Conservation (phyloP, 2,329 filamentous ascomycete species). For the Chrysosporium keratinophilum region DNA sequence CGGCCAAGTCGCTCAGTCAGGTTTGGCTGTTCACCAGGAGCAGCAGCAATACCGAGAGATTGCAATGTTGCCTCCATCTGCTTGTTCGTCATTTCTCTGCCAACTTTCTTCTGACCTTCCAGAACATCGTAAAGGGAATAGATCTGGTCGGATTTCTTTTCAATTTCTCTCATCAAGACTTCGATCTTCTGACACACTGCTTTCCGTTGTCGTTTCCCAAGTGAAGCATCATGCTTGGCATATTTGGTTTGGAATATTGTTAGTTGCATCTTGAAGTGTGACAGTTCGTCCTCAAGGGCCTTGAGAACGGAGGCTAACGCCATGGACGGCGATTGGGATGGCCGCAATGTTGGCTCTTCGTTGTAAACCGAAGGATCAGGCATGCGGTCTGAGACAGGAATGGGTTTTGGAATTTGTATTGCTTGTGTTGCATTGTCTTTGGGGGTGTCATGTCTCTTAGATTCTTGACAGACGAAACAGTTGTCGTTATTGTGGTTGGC, state of each 20-base stretch:
- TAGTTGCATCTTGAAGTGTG: slow-evolving; percentile 63
- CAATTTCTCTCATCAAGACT: slow-evolving; percentile 51
- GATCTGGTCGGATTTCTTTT: slow-evolving; percentile 66
- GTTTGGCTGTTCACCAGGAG: slow-evolving; percentile 1
- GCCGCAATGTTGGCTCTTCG: slow-evolving; percentile 50
- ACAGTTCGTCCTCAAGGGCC: slow-evolving; percentile 66
- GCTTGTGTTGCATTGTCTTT: slow-evolving; percentile 17
- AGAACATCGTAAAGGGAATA: slow-evolving; percentile 76
- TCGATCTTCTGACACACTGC: slow-evolving; percentile 52
- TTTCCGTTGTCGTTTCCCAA: slow-evolving; percentile 56
- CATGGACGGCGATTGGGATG: slow-evolving; percentile 55
- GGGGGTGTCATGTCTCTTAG: slow-evolving; percentile 14
- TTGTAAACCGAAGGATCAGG: slow-evolving; percentile 28
- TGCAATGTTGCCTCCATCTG: slow-evolving; percentile 55
- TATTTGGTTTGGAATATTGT: slow-evolving; percentile 52
- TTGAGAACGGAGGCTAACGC: slow-evolving; percentile 79
- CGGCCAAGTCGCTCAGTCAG: slow-evolving; percentile 5
- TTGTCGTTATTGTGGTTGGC: slow-evolving; percentile 44
- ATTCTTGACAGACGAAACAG: slow-evolving; percentile 46
- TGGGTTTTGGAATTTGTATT: slow-evolving; percentile 40
- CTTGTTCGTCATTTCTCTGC: slow-evolving; percentile 52
- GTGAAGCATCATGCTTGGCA: slow-evolving; percentile 54
- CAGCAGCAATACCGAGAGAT: slow-evolving; percentile 32
- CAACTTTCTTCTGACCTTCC: slow-evolving; percentile 62
- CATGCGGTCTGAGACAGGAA: slow-evolving; percentile 43